Conservation (phyloP, 306 rosid genomes). For the Pyrus betulifolia region DNA sequence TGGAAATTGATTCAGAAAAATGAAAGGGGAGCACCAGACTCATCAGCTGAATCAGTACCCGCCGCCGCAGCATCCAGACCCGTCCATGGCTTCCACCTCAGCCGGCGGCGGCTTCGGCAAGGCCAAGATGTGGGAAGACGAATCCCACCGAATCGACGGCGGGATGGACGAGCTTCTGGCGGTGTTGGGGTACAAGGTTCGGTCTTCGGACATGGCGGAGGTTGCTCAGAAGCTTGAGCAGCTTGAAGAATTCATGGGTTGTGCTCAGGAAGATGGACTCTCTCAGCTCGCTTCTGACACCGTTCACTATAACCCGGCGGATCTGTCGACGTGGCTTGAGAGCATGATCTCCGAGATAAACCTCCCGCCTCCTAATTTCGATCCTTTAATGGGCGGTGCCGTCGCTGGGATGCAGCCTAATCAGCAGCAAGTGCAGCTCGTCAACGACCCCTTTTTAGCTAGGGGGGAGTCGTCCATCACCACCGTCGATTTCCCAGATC, state of each 20-base stretch:
- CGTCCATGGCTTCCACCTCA: constrained; percentile 23
- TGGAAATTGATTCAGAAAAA: neutral
- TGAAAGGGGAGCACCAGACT: constrained; percentile 59
- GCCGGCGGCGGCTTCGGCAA: constrained; percentile 24
- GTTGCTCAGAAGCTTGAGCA: constrained; percentile 78
- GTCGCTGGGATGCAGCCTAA: neutral
- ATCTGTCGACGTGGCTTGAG: constrained; percentile 64
- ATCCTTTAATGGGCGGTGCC: constrained; percentile 15
- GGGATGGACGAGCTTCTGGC: constrained; percentile 85
- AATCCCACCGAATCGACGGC: constrained; percentile 27
- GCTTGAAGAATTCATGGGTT: constrained; percentile 71
- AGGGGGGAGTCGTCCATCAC: constrained; percentile 55
- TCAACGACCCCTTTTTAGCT: constrained; percentile 31
- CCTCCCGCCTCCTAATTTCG: constrained; percentile 33
- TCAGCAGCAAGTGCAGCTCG: neutral
- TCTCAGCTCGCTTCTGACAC: constrained; percentile 50
- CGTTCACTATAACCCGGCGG: constrained; percentile 75
- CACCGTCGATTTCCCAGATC: constrained; percentile 34
- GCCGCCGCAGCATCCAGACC: constrained; percentile 7
- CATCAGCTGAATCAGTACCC: constrained; percentile 17
- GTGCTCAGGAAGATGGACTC: constrained; percentile 37
- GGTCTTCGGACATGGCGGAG: constrained; percentile 72
- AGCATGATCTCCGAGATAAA: constrained; percentile 56
- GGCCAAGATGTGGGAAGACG: constrained; percentile 61
- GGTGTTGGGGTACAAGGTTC: constrained; percentile 77